A percentile compares a stretch with the other conserved stretches of the same genome.
These are phyloP conservation scores for Hemerocallis citrina DNA, from an alignment of 106 monocot genomes.

Conservation along the genomic window DNA sequence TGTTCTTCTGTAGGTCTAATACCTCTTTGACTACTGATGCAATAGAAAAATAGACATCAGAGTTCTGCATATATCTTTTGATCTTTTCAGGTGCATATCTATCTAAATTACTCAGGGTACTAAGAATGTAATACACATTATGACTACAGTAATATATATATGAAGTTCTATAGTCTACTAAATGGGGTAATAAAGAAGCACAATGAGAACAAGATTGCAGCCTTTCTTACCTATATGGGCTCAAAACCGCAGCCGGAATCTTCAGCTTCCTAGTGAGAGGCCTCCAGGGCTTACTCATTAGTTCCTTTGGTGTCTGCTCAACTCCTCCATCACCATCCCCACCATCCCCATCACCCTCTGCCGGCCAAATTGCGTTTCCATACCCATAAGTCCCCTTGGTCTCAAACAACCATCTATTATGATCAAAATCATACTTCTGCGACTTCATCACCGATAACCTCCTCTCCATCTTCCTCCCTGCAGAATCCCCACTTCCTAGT, in stretches of 20 bases:
- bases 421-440: conserved; percentile 20
- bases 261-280: conserved; percentile 80
- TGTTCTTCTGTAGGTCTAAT: no score
- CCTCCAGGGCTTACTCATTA: conserved; percentile 66
- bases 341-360: conserved; percentile 21
- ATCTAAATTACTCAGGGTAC: no score
- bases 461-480: conserved; percentile 33
- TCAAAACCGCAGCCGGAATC: conserved; percentile 59
- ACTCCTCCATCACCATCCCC: conserved; percentile 16
- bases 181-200: neutral
- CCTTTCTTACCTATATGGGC: conserved; percentile 48
- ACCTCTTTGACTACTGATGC: no score
- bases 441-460: conserved; percentile 31
- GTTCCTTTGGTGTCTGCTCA: conserved; percentile 36
- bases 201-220: neutral
- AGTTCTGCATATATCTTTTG: no score
- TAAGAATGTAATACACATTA: no score
- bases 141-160: no score
- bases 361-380: conserved; percentile 81
- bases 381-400: conserved; percentile 75
- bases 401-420: conserved; percentile 47
- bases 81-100: no score
- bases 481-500: conserved; percentile 22
- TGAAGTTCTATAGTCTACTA: no score
- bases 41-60: no score